These are phyloP conservation scores for Macrolepiota fuliginosa DNA, from an alignment of 768 basidiomycete genomes.

Conservation along the genomic window DNA sequence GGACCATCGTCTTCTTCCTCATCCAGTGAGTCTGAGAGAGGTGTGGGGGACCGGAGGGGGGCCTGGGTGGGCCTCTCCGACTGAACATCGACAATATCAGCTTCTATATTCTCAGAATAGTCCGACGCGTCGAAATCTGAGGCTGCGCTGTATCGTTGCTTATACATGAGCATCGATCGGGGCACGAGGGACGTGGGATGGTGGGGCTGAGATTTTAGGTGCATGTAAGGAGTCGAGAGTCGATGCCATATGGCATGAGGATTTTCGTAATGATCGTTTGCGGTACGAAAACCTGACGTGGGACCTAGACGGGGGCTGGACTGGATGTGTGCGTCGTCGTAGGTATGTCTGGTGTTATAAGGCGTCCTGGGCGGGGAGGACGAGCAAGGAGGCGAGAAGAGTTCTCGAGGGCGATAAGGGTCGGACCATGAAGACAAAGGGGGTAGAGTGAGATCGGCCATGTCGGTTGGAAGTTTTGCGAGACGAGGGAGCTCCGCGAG, in stretches of 20 bases:
- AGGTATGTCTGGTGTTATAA: constrained; percentile 22
- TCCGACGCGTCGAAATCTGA: constrained; percentile 35
- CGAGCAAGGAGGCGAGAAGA: constrained; percentile 32
- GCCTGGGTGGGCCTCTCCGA: constrained; percentile 25
- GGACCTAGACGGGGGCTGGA: constrained; percentile 33
- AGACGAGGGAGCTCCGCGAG: constrained; percentile 19
- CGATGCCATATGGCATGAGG: constrained; percentile 23
- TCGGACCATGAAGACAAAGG: constrained; percentile 18
- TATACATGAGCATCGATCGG: constrained; percentile 24
- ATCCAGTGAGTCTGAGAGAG: constrained; percentile 33
- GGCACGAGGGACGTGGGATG: constrained; percentile 26
- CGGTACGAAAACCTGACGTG: constrained; percentile 20
- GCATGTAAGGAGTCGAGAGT: constrained; percentile 15
- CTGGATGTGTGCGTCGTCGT: constrained; percentile 29
- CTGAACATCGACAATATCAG: constrained; percentile 21
- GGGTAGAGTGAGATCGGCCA: constrained; percentile 18
- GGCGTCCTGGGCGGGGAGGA: constrained; percentile 41
- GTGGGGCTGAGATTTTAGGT: constrained; percentile 17
- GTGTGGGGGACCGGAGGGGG: constrained; percentile 22
- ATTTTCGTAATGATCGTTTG: constrained; percentile 26
- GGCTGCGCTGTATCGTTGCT: constrained; percentile 25
- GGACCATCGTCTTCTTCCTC: constrained; percentile 27
- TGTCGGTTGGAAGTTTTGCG: constrained; percentile 19
- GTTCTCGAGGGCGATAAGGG: constrained; percentile 18
- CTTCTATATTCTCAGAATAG: constrained; percentile 25